Evolutionary conservation across 345 rosid genomes (phyloP).

Genomic region (Xanthoceras sorbifolium): DNA sequence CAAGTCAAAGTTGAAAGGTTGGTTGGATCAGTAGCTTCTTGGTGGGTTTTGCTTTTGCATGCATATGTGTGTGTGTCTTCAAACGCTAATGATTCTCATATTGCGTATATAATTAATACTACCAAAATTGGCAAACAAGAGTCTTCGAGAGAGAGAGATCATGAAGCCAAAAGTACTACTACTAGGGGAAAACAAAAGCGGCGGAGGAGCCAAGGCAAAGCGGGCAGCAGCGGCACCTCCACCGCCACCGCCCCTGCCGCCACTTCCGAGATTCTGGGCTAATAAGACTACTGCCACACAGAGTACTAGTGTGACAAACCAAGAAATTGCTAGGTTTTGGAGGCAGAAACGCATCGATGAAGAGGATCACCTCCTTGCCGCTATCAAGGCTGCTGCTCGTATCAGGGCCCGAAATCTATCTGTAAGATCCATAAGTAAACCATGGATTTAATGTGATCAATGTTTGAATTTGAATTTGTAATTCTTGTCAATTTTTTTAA

Average conservation of each 20-base stretch:
- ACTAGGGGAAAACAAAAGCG: constrained; percentile 24
- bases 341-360: constrained; percentile 64
- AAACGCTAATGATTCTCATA: constrained; percentile 5
- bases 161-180: constrained; percentile 43
- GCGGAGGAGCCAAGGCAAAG: constrained; percentile 28
- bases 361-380: constrained; percentile 88
- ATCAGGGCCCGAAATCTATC: constrained; percentile 71
- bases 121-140: neutral
- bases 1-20: constrained; percentile 49
- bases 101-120: neutral
- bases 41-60: constrained; percentile 6
- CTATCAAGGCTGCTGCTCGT: constrained; percentile 88
- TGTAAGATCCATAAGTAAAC: constrained; percentile 37
- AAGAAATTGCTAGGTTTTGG: constrained; percentile 83
- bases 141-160: neutral
- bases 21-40: constrained; percentile 51
- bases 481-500: neutral
- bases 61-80: neutral
- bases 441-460: too few relatives aligned
- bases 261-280: constrained; percentile 44
- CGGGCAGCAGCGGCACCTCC: constrained; percentile 32
- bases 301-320: constrained; percentile 76
- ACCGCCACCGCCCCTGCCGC: constrained; percentile 58
- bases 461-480: neutral
- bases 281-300: constrained; percentile 30